phyloP scores from a whole-genome alignment of 139 green algal species.

The Chlorella ohadii region DNA sequence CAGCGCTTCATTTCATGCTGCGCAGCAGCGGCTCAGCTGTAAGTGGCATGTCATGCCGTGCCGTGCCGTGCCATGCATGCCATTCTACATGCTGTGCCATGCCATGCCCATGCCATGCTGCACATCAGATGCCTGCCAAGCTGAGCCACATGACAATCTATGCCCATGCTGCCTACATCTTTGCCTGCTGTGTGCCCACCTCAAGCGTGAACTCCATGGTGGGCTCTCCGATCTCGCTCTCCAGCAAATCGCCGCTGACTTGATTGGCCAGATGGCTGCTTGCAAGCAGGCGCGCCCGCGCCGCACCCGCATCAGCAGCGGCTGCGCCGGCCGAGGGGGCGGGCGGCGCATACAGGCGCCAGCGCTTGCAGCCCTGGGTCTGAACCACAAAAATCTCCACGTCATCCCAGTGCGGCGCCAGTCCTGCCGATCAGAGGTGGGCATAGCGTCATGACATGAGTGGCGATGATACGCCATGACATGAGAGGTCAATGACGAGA shows the following conservation, averaged over 20 bases:
- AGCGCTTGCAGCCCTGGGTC: slow-evolving; percentile 78
- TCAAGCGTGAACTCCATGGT: slow-evolving; percentile 72
- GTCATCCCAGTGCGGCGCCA: slow-evolving; percentile 87
- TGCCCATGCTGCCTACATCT: too few relatives aligned
- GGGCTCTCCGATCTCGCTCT: slow-evolving; percentile 55
- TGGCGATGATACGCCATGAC: too few relatives aligned
- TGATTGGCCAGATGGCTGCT: slow-evolving; percentile 39
- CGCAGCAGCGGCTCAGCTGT: too few relatives aligned
- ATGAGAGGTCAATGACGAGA: not conserved
- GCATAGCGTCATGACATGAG: too few relatives aligned
- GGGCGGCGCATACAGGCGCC: slow-evolving; percentile 44
- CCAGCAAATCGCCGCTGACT: slow-evolving; percentile 54
- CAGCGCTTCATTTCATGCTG: too few relatives aligned
- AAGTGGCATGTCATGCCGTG: too few relatives aligned
- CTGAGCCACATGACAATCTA: too few relatives aligned
- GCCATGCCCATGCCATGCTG: too few relatives aligned
- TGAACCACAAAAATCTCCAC: slow-evolving; percentile 88
- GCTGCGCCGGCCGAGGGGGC: not conserved
- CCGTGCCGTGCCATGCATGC: too few relatives aligned
- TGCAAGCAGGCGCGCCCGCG: not conserved
- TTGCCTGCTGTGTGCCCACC: not conserved
- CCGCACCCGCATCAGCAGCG: too few relatives aligned
- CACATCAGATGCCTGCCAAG: too few relatives aligned
- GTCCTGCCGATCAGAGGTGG: slow-evolving; percentile 7
- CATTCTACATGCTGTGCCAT: too few relatives aligned